Evolutionary conservation across 139 green algal genomes (phyloP).

Genomic region (Coccomyxa sp.): DNA sequence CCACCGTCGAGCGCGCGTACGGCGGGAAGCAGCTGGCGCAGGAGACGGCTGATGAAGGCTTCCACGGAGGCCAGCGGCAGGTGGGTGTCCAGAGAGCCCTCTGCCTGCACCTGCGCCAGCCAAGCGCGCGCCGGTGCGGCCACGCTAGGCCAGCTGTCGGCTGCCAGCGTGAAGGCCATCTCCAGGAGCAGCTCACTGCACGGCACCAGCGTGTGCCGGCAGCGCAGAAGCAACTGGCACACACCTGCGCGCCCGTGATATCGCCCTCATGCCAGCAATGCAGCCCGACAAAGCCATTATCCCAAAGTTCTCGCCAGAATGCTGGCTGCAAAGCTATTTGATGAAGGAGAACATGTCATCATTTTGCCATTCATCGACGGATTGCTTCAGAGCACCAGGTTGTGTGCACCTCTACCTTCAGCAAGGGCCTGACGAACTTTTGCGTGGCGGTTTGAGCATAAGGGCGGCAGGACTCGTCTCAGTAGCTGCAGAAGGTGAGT

Average conservation of each 20-base stretch:
- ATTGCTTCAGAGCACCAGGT: background rate
- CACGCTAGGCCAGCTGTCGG: constrained; percentile 65
- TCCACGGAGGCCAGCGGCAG: too few relatives aligned
- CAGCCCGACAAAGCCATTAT: background rate
- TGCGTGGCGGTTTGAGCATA: constrained; percentile 40
- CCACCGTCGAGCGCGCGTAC: too few relatives aligned
- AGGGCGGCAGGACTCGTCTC: constrained; percentile 41
- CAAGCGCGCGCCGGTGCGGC: constrained; percentile 14
- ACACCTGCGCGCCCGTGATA: constrained; percentile 13
- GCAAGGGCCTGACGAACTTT: constrained; percentile 46
- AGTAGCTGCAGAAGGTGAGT: constrained; percentile 41
- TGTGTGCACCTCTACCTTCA: background rate
- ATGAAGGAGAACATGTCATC: too few relatives aligned
- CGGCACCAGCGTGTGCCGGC: constrained; percentile 19
- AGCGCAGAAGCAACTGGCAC: constrained; percentile 36
- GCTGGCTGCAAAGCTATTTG: too few relatives aligned
- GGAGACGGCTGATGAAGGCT: too few relatives aligned
- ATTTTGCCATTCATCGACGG: background rate
- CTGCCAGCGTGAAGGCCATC: constrained; percentile 49
- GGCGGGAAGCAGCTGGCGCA: too few relatives aligned
- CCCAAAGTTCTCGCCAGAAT: too few relatives aligned
- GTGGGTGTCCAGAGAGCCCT: too few relatives aligned
- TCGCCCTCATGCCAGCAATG: background rate
- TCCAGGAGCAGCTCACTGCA: constrained; percentile 39
- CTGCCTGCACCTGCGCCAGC: constrained; percentile 15